Conservation (phyloP, 345 rosid species). For the Syzygium jambos region DNA sequence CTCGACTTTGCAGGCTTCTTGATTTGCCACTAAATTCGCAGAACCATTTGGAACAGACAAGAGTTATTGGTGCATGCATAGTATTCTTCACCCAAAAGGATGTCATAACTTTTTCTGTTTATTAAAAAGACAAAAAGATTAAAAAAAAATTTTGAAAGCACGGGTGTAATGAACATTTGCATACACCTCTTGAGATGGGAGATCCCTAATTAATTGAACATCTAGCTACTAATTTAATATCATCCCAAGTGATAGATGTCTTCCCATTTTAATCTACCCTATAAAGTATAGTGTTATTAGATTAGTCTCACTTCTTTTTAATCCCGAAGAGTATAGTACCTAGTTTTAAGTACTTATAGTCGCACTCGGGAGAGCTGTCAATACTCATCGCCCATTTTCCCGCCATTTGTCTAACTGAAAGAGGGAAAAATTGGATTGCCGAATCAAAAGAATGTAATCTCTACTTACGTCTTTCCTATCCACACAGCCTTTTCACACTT, state of each 20-base stretch:
- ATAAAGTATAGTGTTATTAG: not conserved
- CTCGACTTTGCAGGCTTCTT: not conserved
- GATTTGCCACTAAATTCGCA: not conserved
- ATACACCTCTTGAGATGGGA: not conserved
- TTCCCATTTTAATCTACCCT: not conserved
- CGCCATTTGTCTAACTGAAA: not conserved
- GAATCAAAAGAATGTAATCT: not conserved
- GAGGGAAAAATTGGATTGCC: not conserved
- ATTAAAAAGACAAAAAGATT: not conserved
- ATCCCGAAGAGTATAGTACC: accelerated
- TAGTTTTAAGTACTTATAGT: not conserved
- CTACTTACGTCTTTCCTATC: too few relatives aligned
- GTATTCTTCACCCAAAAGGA: not conserved
- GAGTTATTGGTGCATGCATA: not conserved
- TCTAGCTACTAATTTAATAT: not conserved
- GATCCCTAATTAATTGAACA: not conserved
- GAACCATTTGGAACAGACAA: not conserved
- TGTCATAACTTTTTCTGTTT: not conserved
- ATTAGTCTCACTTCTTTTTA: not conserved
- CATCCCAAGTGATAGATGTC: not conserved
- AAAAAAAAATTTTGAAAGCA: not conserved
- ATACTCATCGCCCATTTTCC: accelerated
- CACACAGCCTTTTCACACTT: too few relatives aligned
- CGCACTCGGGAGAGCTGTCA: not conserved
- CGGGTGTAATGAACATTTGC: not conserved